Evolutionary conservation across 306 rosid genomes (phyloP), one percentile per base, ranked within the genome.

Genomic region (Elaeagnus macrophylla): DNA sequence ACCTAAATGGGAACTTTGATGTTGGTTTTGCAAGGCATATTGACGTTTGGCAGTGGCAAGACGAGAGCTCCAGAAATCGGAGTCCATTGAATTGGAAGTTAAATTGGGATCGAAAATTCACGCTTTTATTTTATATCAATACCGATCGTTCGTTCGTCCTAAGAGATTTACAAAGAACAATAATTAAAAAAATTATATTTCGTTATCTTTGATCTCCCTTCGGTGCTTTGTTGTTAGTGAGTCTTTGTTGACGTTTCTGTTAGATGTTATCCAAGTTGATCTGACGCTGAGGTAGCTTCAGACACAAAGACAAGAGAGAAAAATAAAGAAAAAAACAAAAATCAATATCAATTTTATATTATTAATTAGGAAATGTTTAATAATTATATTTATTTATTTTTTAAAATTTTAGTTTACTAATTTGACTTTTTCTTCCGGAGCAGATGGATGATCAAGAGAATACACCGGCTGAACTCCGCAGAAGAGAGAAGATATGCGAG

Each of bases 1-100:
- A 87, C 96, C 99, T 66, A 82, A 62, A 54, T 79, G 83, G 54
- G 96, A 87, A 68, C 70, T 73, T 66, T 67, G 99, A 36, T 84
- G 83, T 42, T 83, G 86, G 25, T 82, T 80, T 75, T 81, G 94
- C 75, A 79, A 60, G 49, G 76, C 45, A 48, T 80, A 84, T 40
- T 91, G 99, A 60, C 96, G 89, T 79, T 93, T 93, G 32, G 89
- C 96, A 48, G 95, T 95, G 47, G 95, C 94, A 54, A 87, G 87
- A 52, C 96, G 94, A 25, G 99, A 80, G 67, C 94, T 79, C 99
- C 94, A 87, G 73, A 80, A 87, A 57, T 93, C 96, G 69, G 96
- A 73, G 68, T 91, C 97, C 97, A 93, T 90, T 43, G 75, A 70
- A 66, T 68, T 64, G 69, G 60, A 46, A 40, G 66, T 71, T 50